Base-by-base conservation (phyloP, 805 yeast species). In the Lipomyces yamadae region DNA sequence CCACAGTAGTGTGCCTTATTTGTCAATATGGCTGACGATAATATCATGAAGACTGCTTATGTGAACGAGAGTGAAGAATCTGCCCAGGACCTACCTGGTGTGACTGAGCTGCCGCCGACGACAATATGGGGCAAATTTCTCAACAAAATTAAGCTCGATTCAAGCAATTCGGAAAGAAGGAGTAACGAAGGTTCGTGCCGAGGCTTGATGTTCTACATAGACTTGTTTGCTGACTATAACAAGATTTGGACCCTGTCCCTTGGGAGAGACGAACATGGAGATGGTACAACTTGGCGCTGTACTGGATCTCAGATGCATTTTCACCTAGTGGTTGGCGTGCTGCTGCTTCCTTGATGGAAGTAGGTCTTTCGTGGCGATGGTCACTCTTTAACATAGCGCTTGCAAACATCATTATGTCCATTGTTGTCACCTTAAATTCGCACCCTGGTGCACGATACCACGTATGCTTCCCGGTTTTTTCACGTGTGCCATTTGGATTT, bases 151-250 rank as follows among this genome's bases (percentile, higher is more conserved):
- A 3, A 37, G 34, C 59, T 61, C 3, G 32, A 45, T n/a, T 53
- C 59, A 3, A 48, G 34, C 24, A 35, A 54, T 32, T 11, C n/a
- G 8, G 58, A 8, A 1, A n/a, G 59, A 13, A 6, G n/a, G 29
- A 52, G 52, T 15, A 61, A 61, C 18, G 63, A 52, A 18, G 62
- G 62, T 48, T 13, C 5, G 62, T 24, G 18, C 32, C 33, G 18
- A 42, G 15, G 15, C 48, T 33, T 42, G 5, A 3, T 52, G 2
- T 13, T 33, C 64, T 91, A 96, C 97, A 97, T 96, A 13, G 11
- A 24, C 7, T 37, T 24, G 30, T 58, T 7, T 30, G 24, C 65
- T 32, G n/a, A 52, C 11, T 52, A n/a, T 11, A 10, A 10, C 32
- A 3, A 52, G 55, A 52, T 62, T 33, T 68, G 29, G 53, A 39